phyloP scores from a whole-genome alignment of 73 alveolate genomes.

The Paramecium pentaurelia region DNA sequence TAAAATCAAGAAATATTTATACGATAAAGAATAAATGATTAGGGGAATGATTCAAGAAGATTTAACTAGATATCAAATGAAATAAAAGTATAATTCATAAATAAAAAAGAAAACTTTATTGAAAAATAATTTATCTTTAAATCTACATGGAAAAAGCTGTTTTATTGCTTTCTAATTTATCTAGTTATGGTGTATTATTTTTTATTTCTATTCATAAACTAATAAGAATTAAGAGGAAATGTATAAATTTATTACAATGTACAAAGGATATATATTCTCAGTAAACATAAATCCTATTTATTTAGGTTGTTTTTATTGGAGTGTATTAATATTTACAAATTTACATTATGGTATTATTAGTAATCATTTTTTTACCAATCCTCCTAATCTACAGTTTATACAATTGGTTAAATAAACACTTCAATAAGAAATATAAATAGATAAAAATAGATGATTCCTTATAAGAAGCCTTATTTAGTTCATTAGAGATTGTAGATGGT shows the following conservation, averaged over 20 bases:
- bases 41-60: background rate
- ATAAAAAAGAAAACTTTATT: background rate
- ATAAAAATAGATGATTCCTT: background rate
- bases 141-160: background rate
- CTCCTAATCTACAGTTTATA: background rate
- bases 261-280: background rate
- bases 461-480: background rate
- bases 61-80: background rate
- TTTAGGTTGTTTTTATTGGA: constrained; percentile 33
- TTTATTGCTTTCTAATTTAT: background rate
- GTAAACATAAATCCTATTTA: background rate
- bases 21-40: background rate
- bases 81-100: background rate
- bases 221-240: background rate
- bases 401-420: background rate
- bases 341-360: background rate
- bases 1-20: background rate
- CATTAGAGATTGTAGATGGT: background rate
- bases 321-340: constrained; percentile 4
- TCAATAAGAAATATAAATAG: background rate
- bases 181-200: background rate
- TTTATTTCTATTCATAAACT: background rate
- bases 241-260: background rate
- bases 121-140: background rate
- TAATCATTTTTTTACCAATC: background rate